Base-by-base conservation (phyloP, 108 stramenopile genomes). In the Nitzschia sp. region DNA sequence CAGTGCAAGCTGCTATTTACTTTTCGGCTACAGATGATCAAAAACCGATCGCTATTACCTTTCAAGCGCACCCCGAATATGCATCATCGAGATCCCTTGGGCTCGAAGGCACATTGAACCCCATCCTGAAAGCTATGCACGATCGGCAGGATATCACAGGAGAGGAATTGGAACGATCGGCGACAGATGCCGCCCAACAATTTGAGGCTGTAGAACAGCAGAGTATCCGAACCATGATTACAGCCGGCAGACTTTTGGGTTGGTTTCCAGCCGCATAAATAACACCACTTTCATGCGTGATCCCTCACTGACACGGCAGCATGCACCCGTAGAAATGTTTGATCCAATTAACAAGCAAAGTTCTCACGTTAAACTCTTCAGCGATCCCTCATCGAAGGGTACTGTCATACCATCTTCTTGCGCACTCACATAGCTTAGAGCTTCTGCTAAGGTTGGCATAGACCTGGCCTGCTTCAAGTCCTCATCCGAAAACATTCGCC, bases 41-140 rank as follows among this genome's bases (percentile, higher is more conserved):
- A 22, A 53, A 50, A 13, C 88, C 88, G 34, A 84, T 81, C 45
- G 81, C 85, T 17, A 66, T 88, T 53, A 85, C 92, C 32, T 90
- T 90, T 67, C 92, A 93, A 68, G 87, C 88, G 0, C 92, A 93
- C 65, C 89, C 88, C 4, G 92, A 93, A 61, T 93, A 78, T 66
- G 72, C 78, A 4, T 70, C 66, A 8, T 50, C 66, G 28, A 55
- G 50, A 3, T 45, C 38, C 0, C 30, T 56, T 21, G 90, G 88
- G 30, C 56, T 77, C 34, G 60, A 78, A 45, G 38, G 58, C 11
- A 86, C 82, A 2, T 78, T 81, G 52, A 15, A 63, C 27, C 55
- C 59, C 30, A 74, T 73, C 25, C 17, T 88, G 28, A 17, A 71
- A 1, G 54, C 67, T 0, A 83, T 86, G 85, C 53, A 69, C 9